These are phyloP conservation scores for Capsicum chinense DNA, from an alignment of 257 asterid species.

Conservation along the genomic window DNA sequence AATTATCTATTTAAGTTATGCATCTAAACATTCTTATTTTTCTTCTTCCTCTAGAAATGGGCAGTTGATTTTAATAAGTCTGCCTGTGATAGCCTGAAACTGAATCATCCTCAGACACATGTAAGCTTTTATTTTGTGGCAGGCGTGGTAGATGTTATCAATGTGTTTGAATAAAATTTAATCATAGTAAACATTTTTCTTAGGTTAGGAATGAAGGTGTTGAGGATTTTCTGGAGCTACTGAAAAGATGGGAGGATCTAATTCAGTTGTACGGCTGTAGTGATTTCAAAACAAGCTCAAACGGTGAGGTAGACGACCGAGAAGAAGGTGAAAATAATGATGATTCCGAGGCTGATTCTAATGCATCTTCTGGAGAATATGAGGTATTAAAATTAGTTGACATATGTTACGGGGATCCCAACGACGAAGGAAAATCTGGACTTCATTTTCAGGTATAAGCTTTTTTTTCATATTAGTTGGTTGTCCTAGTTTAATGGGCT, in stretches of 20 bases:
- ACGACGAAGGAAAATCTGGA: constrained; percentile 52
- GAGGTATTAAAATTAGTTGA: constrained; percentile 66
- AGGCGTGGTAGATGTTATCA: background rate
- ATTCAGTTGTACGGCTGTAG: constrained; percentile 50
- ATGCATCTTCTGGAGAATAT: constrained; percentile 53
- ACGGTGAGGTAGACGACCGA: constrained; percentile 39
- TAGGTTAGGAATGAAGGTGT: constrained; percentile 87
- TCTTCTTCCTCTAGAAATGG: constrained; percentile 65
- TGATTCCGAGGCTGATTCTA: constrained; percentile 35
- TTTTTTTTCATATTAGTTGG: background rate
- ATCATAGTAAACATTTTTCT: constrained; percentile 35
- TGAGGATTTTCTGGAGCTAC: constrained; percentile 73
- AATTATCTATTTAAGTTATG: background rate
- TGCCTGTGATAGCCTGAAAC: constrained; percentile 82
- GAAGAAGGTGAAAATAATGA: constrained; percentile 40
- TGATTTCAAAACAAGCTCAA: constrained; percentile 46
- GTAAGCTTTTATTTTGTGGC: constrained; percentile 43
- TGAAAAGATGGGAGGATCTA: constrained; percentile 74
- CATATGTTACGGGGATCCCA: constrained; percentile 82
- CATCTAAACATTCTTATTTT: background rate
- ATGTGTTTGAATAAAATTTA: background rate
- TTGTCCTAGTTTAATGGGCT: constrained; percentile 1
- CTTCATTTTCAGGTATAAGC: constrained; percentile 71
- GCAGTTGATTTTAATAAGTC: constrained; percentile 76
- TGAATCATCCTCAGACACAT: constrained; percentile 87